Evolutionary conservation across 2,329 filamentous ascomycete species (phyloP).

Genomic region (Clarireedia sp.): DNA sequence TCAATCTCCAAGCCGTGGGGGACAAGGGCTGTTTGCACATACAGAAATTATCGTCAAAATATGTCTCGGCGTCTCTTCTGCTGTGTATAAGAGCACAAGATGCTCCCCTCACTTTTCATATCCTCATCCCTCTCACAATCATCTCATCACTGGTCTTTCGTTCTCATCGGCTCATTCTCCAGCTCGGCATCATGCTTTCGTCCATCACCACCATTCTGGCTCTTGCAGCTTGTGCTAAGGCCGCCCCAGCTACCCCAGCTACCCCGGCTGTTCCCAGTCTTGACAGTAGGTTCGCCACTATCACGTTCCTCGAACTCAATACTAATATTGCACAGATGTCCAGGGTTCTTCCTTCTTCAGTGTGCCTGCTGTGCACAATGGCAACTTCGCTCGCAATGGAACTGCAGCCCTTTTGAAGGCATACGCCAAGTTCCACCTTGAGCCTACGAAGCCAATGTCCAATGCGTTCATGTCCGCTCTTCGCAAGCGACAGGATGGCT

Average conservation of each 20-base stretch:
- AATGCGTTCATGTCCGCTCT: constrained; percentile 17
- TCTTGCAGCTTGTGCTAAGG: constrained; percentile 17
- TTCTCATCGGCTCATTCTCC: neutral
- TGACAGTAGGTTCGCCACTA: neutral
- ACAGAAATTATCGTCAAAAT: neutral
- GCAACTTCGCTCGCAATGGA: constrained; percentile 24
- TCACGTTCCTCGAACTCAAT: neutral
- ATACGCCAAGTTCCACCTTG: constrained; percentile 27
- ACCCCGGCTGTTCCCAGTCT: neutral
- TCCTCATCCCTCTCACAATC: constrained; percentile 11
- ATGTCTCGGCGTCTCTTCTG: neutral
- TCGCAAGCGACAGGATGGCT: constrained; percentile 26
- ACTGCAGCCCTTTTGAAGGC: constrained; percentile 27
- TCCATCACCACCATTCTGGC: constrained; percentile 21
- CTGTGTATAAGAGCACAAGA: constrained; percentile 18
- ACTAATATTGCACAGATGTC: neutral
- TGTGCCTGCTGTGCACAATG: constrained; percentile 24
- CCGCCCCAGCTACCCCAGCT: constrained; percentile 15
- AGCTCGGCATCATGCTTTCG: constrained; percentile 22
- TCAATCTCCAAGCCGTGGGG: neutral
- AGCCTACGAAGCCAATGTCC: constrained; percentile 22
- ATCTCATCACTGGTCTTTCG: constrained; percentile 7
- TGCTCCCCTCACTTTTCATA: constrained; percentile 4
- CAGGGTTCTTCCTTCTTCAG: constrained; percentile 13
- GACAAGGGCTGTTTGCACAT: neutral